Evolutionary conservation across 1,284 basidiomycete genomes (phyloP), one percentile per base, ranked within the genome.

Genomic region (Malassezia slooffiae): DNA sequence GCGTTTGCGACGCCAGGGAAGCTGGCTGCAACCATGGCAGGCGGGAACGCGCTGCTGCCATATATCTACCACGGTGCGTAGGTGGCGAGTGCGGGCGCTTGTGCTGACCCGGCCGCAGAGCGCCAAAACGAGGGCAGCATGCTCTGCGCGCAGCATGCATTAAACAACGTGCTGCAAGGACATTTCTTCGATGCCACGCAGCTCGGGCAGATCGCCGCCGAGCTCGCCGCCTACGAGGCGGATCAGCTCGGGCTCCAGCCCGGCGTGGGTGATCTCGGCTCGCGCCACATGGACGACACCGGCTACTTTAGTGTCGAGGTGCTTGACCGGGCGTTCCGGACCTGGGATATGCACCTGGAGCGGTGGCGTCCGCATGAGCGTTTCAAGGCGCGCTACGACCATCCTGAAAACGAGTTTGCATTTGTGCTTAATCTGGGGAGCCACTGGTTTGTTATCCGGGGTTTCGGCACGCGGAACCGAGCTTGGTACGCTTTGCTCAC

Each of bases 71-170:
- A 43, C 29, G 46, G 45, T 40, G 30, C 1, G 45, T 41, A 34
- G 21, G 7, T 27, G 16, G 21, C n/a, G n/a, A n/a, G n/a, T n/a
- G 24, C 24, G 24, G 24, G 6, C 24, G 24, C 34, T 8, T 15
- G 5, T 24, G n/a, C 13, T 13, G 4, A 30, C 13, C 27, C 11
- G 23, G 13, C 19, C 26, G 24, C 38, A 52, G 57, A 67, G 41
- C 44, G 48, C 1, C 65, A 68, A 35, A 64, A 68, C 17, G 36
- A 34, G 3, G 65, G 65, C 1, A 62, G 58, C 20, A 68, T 68
- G 65, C 57, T 68, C 16, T 68, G 65, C 40, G 65, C 65, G 1
- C 65, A 68, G 49, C 65, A 68, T 37, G 59, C 60, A 0, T 52
- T 68, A 44, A 68, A 68, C 35, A 49, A 52, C 1, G 43, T 68